These are phyloP conservation scores for Sphagnum fallax DNA, from an alignment of 228 moss, liverwort and hornwort species.

Conservation along the genomic window DNA sequence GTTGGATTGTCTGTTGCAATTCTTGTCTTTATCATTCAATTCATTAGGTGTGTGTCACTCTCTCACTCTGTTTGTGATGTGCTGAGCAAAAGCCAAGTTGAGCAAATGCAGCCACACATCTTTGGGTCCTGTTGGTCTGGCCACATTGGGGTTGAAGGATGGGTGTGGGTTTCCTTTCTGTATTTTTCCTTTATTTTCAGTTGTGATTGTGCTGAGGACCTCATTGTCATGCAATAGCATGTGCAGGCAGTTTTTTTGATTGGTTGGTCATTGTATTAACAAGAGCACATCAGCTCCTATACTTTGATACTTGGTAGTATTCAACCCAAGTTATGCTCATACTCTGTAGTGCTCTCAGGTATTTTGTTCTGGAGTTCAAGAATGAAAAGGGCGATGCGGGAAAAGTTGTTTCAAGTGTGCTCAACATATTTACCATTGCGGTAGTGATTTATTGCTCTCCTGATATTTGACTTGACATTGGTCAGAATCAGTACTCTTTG, in stretches of 20 bases:
- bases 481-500: no score
- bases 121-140: neutral
- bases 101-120: neutral
- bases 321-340: no score
- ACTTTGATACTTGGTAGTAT: no score
- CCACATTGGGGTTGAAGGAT: neutral
- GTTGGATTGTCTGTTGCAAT: constrained; percentile 45
- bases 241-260: no score
- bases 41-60: constrained; percentile 6
- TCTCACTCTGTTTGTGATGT: constrained; percentile 6
- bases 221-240: neutral
- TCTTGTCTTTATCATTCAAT: constrained; percentile 37
- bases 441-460: no score
- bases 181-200: neutral
- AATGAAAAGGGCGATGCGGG: constrained; percentile 9
- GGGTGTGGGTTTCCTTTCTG: neutral
- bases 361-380: constrained; percentile 6
- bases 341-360: neutral
- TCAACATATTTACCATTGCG: constrained; percentile 29
- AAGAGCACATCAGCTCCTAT: no score
- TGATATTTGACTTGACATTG: no score
- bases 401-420: constrained; percentile 12
- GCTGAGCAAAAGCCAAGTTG: neutral
- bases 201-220: neutral
- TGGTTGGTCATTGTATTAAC: no score